Conservation (phyloP, 2,329 filamentous ascomycete genomes). For the Botrytis pseudocinerea region DNA sequence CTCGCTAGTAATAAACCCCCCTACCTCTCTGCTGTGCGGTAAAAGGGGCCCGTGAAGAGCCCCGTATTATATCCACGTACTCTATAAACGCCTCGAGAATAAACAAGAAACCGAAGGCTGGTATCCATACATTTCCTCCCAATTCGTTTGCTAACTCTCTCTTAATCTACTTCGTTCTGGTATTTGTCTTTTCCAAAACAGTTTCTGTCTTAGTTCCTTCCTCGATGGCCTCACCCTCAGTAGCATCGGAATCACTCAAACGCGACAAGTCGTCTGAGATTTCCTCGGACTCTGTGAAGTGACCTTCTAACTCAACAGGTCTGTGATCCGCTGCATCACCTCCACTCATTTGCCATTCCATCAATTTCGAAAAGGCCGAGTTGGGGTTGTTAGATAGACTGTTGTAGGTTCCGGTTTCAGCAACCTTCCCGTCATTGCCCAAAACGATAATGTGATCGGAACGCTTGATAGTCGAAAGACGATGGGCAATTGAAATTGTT, state of each 20-base stretch:
- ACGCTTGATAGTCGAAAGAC: slow-evolving; percentile 93
- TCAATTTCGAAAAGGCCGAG: slow-evolving; percentile 89
- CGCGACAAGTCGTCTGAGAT: slow-evolving; percentile 25
- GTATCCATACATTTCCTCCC: slow-evolving; percentile 12
- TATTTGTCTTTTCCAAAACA: slow-evolving; percentile 28
- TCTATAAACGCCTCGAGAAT: slow-evolving; percentile 14
- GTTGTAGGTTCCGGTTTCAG: slow-evolving; percentile 83
- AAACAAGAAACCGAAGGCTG: not conserved
- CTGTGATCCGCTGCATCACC: slow-evolving; percentile 59
- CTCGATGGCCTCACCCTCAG: slow-evolving; percentile 27
- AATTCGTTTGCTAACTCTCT: not conserved
- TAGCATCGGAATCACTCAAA: slow-evolving; percentile 28
- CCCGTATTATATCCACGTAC: not conserved
- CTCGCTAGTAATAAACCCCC: slow-evolving; percentile 3
- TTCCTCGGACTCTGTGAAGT: slow-evolving; percentile 32
- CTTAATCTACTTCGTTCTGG: slow-evolving; percentile 25
- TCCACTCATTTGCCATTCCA: slow-evolving; percentile 98
- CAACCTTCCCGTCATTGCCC: slow-evolving; percentile 80
- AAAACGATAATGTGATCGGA: slow-evolving; percentile 94
- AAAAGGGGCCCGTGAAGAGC: not conserved
- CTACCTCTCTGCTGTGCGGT: not conserved
- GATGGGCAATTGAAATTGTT: slow-evolving; percentile 95
- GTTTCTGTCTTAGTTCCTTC: slow-evolving; percentile 28
- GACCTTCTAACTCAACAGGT: slow-evolving; percentile 33
- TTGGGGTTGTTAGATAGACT: slow-evolving; percentile 70